Base-by-base conservation (phyloP, 495 filamentous ascomycete species). In the Penicillium odoratum region DNA sequence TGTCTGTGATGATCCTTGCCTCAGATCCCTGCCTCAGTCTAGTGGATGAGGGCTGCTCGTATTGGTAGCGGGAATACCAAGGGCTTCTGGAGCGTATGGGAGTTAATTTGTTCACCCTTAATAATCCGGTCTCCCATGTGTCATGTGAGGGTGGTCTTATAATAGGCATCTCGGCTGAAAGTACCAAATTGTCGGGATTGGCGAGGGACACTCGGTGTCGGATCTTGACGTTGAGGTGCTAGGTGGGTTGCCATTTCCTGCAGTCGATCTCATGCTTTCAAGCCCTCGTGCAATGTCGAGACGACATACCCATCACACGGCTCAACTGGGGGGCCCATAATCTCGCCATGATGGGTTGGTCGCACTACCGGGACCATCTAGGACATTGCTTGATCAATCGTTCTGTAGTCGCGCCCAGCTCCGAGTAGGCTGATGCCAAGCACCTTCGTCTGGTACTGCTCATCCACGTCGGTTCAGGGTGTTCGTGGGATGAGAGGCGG, bases 401-500 rank as follows among this genome's bases (percentile, higher is more conserved):
- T 36, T n/a, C 48, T 51, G 18, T 25, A 51, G 48, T 51, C 30
- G 21, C 48, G 48, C 48, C 48, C 0, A 51, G 16, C 15, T 51
- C 30, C 1, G 30, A 51, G 48, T 25, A 34, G 48, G 25, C 47
- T 49, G 26, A 33, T 49, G 18, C 8, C 15, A 49, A 0, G 7
- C 5, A 49, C 28, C 4, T 46, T 46, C 28, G 28, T 49, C 47
- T 49, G 11, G 26, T 3, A 48, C 21, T 48, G 11, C 47, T 7
- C 2, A 0, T 4, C 26, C 18, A 4, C 5, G 11, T 48, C 45
- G 26, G 45, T 48, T 49, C 26, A 4, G 31, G 47, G 21, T 21
- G 2, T 21, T 21, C 21, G 2, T 21, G 21, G 2, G 21, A 21
- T 21, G 21, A 21, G 2, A 21, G 21, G 21, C 21, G 21, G 21